phyloP scores from a whole-genome alignment of 192 early-diverging fungal species.

The Chytriomyces confervae region DNA sequence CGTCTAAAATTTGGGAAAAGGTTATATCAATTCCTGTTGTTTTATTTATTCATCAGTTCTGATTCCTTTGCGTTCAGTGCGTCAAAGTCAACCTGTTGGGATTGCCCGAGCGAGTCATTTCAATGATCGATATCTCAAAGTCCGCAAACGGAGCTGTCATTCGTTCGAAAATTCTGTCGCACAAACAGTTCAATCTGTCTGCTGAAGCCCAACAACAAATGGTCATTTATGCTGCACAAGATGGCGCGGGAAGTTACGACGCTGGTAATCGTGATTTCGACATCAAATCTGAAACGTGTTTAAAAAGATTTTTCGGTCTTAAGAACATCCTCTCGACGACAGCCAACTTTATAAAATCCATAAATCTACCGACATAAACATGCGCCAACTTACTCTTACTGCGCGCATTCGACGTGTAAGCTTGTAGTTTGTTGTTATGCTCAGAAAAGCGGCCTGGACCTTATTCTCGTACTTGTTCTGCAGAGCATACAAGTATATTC shows the following conservation, averaged over 20 bases:
- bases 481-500: neutral
- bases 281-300: neutral
- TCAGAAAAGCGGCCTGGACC: neutral
- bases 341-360: neutral
- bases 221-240: conserved; percentile 18
- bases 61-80: neutral
- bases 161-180: neutral
- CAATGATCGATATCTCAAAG: conserved; percentile 28
- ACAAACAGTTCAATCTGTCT: conserved; percentile 16
- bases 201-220: neutral
- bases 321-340: conserved; percentile 5
- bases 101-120: neutral
- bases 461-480: neutral
- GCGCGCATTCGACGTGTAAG: neutral
- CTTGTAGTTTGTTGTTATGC: neutral
- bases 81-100: conserved; percentile 27
- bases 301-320: too few relatives aligned
- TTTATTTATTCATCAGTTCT: neutral
- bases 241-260: conserved; percentile 16
- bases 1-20: conserved; percentile 32
- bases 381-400: conserved; percentile 9
- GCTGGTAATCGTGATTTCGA: neutral
- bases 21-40: neutral
- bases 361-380: conserved; percentile 3
- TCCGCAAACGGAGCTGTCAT: conserved; percentile 7